Evolutionary conservation across 2,329 filamentous ascomycete species (phyloP).

Genomic region (Claviceps fusiformis): DNA sequence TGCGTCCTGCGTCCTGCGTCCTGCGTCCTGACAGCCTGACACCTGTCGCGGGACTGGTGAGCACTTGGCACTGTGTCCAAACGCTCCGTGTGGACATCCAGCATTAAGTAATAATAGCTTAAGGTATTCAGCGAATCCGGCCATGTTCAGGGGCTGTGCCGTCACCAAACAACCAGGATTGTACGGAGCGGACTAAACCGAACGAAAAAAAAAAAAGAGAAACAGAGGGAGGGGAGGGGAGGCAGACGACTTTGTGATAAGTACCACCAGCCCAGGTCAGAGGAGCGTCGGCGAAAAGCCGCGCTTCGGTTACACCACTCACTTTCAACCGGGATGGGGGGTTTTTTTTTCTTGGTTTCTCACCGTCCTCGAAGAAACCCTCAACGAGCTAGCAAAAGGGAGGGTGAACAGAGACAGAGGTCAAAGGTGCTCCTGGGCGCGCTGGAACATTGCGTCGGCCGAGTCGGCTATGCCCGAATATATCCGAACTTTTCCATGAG

Average conservation of each 20-base stretch:
- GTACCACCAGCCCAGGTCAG: not conserved
- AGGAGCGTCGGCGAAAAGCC: not conserved
- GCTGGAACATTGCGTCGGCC: not conserved
- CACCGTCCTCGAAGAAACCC: too few relatives aligned
- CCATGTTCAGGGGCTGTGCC: too few relatives aligned
- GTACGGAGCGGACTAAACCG: too few relatives aligned
- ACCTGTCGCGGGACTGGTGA: not conserved
- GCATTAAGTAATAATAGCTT: too few relatives aligned
- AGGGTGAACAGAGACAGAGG: not conserved
- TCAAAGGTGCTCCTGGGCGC: not conserved
- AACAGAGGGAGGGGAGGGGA: not conserved
- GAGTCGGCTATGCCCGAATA: not conserved
- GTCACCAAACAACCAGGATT: too few relatives aligned
- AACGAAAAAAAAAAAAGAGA: not conserved
- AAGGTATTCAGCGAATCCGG: too few relatives aligned
- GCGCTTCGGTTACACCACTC: not conserved
- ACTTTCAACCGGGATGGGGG: not conserved
- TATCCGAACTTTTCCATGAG: not conserved
- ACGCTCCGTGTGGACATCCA: not conserved
- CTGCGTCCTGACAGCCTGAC: not conserved
- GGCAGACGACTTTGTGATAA: not conserved
- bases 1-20: not conserved
- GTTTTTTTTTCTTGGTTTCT: too few relatives aligned
- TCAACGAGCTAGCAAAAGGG: not conserved
- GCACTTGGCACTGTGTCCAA: not conserved